Evolutionary conservation across 257 asterid species (phyloP).

Genomic region (Phtheirospermum japonicum): DNA sequence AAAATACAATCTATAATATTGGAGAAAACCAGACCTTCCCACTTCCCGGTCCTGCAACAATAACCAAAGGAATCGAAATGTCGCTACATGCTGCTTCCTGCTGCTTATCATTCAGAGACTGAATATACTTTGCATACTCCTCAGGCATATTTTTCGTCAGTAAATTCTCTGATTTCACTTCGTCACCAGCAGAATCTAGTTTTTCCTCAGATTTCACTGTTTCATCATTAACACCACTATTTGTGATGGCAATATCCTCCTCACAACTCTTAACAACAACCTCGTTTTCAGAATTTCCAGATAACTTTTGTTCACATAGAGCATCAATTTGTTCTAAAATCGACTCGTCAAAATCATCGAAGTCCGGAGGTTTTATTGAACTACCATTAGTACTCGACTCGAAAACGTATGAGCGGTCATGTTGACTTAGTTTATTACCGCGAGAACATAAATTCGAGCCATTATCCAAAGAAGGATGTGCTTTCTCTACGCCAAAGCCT

Average conservation of each 20-base stretch:
- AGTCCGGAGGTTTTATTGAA: slow-evolving; percentile 37
- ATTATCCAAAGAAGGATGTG: slow-evolving; percentile 27
- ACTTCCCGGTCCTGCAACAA: slow-evolving; percentile 99
- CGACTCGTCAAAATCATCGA: slow-evolving; percentile 75
- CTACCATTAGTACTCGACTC: slow-evolving; percentile 27
- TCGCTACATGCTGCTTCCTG: slow-evolving; percentile 93
- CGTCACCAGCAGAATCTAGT: slow-evolving; percentile 30
- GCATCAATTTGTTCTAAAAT: slow-evolving; percentile 75
- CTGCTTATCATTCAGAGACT: slow-evolving; percentile 78
- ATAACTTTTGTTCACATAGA: slow-evolving; percentile 55
- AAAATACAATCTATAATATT: slow-evolving; percentile 20
- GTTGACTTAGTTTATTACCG: slow-evolving; percentile 42
- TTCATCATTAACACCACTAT: slow-evolving; percentile 30
- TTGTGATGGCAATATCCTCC: slow-evolving; percentile 31
- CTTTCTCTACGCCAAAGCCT: slow-evolving; percentile 15
- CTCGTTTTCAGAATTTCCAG: slow-evolving; percentile 39
- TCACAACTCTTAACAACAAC: slow-evolving; percentile 29
- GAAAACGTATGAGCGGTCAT: slow-evolving; percentile 27
- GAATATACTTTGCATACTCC: slow-evolving; percentile 63
- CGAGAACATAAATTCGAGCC: slow-evolving; percentile 26
- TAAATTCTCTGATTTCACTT: slow-evolving; percentile 34
- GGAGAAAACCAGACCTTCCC: slow-evolving; percentile 68
- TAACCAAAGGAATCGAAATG: slow-evolving; percentile 75
- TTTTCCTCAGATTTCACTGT: slow-evolving; percentile 33
- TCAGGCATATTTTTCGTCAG: slow-evolving; percentile 61